Percentiles rank a stretch among this genome's conserved stretches.
phyloP scores from a whole-genome alignment of 306 rosid genomes.

The Parietaria judaica region DNA sequence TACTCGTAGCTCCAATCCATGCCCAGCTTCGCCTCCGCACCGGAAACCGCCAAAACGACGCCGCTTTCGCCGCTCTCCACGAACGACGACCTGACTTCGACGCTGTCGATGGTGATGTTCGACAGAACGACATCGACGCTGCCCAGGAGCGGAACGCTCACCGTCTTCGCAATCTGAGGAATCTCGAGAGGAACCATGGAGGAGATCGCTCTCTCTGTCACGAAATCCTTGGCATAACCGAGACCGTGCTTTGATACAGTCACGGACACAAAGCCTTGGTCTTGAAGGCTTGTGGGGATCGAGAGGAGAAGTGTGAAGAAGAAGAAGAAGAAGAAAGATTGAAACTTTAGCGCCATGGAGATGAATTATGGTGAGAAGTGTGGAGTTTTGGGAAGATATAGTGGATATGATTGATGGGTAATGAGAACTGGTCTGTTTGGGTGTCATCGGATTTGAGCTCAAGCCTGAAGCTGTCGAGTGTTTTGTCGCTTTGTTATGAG shows the following conservation, averaged over 20 bases:
- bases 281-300: constrained; percentile 27
- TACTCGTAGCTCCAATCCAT: constrained; percentile 61
- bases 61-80: constrained; percentile 55
- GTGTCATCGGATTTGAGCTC: too few relatives aligned
- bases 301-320: constrained; percentile 30
- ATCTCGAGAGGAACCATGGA: constrained; percentile 51
- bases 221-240: constrained; percentile 55
- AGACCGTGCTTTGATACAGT: constrained; percentile 64
- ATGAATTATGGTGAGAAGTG: constrained; percentile 12
- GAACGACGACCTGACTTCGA: constrained; percentile 47
- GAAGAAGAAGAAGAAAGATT: constrained; percentile 16
- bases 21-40: constrained; percentile 61
- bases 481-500: too few relatives aligned
- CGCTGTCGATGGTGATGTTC: constrained; percentile 38
- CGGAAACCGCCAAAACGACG: constrained; percentile 45
- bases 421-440: too few relatives aligned
- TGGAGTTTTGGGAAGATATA: background rate
- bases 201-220: constrained; percentile 49
- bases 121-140: constrained; percentile 52
- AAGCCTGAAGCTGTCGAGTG: too few relatives aligned
- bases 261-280: constrained; percentile 50
- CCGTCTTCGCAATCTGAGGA: constrained; percentile 49
- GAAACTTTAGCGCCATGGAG: constrained; percentile 20
- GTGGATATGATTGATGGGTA: background rate
- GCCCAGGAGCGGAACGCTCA: constrained; percentile 47